Evolutionary conservation across 164 flowering plant species (phyloP), one percentile per base, ranked within the genome.

Genomic region (Saururus chinensis): DNA sequence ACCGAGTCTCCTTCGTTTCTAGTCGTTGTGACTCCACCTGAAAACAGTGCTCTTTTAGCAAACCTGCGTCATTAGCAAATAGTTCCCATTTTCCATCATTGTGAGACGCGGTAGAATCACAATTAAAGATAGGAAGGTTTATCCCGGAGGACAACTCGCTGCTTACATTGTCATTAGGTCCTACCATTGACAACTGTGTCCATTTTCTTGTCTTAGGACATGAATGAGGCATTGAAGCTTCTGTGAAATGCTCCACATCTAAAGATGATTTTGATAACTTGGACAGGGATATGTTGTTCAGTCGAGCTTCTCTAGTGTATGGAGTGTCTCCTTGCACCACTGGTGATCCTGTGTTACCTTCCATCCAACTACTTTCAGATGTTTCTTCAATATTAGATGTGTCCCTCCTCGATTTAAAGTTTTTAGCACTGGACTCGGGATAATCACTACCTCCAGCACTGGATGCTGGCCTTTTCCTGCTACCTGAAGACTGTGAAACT

Each of bases 11-110:
- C 23, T 22, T 20, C 16, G 25, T 20, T 20, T 54, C 21, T 1
- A 21, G 21, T 5, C 21, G 9, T 22, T 21, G 8, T 54, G 11
- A 8, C 5, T 54, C 57, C 57, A 19, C 57, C 57, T 54, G 53
- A 56, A 13, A 16, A 51, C 61, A 49, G 51, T 56, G 60, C 14
- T 59, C 51, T 57, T 11, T 63, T 41, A 6, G 61, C 60, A 56
- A 45, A 35, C 66, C 60, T 9, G 60, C 56, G 63, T 55, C 37
- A 20, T 37, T 10, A 25, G 68, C 37, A 62, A 49, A 51, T 53
- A 45, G 21, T 23, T 68, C 74, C 57, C 65, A 53, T 41, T 58
- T 62, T 45, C 45, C 59, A 71, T 65, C 66, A 66, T 20, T 24
- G 37, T 59, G 74, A 66, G 37, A 30, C 37, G 4, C 6, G 37